A percentile compares a stretch with the other conserved stretches of the same genome.
Evolutionary conservation across 2,329 filamentous ascomycete genomes (phyloP).

Genomic region (Fusarium nisikadoi): DNA sequence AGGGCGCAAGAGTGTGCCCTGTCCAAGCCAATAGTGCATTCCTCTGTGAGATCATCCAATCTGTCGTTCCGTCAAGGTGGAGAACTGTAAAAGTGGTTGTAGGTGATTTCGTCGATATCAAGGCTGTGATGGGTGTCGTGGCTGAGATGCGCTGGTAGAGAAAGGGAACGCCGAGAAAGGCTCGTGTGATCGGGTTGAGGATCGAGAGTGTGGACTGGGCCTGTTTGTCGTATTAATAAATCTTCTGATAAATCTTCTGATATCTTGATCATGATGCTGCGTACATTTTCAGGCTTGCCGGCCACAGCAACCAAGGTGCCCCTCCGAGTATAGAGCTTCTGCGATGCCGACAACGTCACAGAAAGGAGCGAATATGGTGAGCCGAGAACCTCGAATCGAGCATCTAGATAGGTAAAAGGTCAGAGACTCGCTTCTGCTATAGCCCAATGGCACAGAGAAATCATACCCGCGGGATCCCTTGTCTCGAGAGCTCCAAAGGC

Average conservation of each 20-base stretch:
- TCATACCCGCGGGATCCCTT: conserved; percentile 63
- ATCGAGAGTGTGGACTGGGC: conserved; percentile 89
- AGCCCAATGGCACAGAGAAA: conserved; percentile 2
- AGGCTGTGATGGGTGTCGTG: conserved; percentile 84
- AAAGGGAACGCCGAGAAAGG: conserved; percentile 87
- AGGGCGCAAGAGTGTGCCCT: conserved; percentile 82
- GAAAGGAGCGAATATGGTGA: conserved; percentile 93
- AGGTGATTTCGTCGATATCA: conserved; percentile 88
- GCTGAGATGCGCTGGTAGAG: conserved; percentile 93
- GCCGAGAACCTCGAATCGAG: conserved; percentile 92
- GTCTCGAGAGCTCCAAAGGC: conserved; percentile 63
- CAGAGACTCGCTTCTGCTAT: conserved; percentile 9
- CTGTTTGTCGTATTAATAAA: conserved; percentile 55
- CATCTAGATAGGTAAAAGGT: conserved; percentile 70
- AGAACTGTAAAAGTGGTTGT: conserved; percentile 88
- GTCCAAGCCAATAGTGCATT: conserved; percentile 96
- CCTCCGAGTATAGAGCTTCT: conserved; percentile 90
- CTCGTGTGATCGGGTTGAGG: conserved; percentile 84
- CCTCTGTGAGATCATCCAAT: conserved; percentile 93
- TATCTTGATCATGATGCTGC: background rate
- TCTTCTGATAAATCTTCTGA: background rate
- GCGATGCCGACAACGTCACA: conserved; percentile 90
- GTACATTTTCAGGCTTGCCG: conserved; percentile 89
- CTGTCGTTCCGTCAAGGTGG: conserved; percentile 89
- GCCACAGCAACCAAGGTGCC: conserved; percentile 91